Conservation (phyloP, 1,284 basidiomycete genomes). For the Ustilago curta region DNA sequence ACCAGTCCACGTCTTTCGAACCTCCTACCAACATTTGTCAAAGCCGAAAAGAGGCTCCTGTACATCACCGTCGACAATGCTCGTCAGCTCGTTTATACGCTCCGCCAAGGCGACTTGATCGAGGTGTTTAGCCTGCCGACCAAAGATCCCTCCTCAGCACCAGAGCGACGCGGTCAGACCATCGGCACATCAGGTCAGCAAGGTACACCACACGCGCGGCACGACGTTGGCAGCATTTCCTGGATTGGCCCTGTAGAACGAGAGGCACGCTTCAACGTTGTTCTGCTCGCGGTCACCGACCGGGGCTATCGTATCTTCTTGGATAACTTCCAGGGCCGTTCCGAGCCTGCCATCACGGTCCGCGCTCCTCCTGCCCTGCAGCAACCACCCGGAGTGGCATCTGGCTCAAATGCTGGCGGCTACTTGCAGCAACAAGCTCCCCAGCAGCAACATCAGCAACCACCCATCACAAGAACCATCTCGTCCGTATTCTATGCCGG, state of each 20-base stretch:
- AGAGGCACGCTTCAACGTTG: constrained; percentile 49
- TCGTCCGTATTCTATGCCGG: constrained; percentile 52
- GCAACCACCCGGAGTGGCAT: constrained; percentile 42
- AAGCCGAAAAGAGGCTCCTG: constrained; percentile 74
- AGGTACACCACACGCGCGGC: constrained; percentile 60
- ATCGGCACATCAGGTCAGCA: constrained; percentile 63
- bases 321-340: constrained; percentile 60
- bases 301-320: constrained; percentile 67
- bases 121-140: constrained; percentile 62
- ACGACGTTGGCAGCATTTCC: constrained; percentile 58
- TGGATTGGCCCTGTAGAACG: constrained; percentile 59
- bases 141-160: constrained; percentile 55
- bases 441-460: constrained; percentile 22
- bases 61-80: constrained; percentile 59
- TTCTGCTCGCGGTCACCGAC: constrained; percentile 66
- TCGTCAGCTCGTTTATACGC: constrained; percentile 61
- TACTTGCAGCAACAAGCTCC: constrained; percentile 16
- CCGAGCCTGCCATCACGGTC: constrained; percentile 48
- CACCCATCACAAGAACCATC: constrained; percentile 35
- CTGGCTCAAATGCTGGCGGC: constrained; percentile 9
- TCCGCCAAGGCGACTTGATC: constrained; percentile 63
- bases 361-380: constrained; percentile 48
- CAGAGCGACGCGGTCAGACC: constrained; percentile 58
- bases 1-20: constrained; percentile 70
- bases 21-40: constrained; percentile 65